These are phyloP conservation scores for Urostyla sp. DNA, from an alignment of 73 alveolate species.

Conservation along the genomic window DNA sequence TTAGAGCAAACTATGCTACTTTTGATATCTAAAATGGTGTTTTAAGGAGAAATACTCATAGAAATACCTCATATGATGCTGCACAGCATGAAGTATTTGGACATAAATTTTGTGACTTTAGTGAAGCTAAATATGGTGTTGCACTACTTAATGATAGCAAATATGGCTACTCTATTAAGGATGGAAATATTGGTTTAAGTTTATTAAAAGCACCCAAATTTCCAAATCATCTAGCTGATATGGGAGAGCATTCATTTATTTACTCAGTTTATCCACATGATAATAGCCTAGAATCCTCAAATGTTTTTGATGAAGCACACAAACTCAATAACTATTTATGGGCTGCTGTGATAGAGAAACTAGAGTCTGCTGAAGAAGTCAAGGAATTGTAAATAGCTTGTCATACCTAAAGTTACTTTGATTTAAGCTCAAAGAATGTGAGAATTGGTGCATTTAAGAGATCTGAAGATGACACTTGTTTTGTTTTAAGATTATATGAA, in stretches of 20 bases:
- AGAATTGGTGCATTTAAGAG: conserved; percentile 42
- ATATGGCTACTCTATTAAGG: conserved; percentile 56
- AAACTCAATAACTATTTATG: conserved; percentile 24
- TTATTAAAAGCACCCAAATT: conserved; percentile 53
- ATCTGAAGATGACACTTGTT: conserved; percentile 24
- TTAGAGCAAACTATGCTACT: conserved; percentile 53
- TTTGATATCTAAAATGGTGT: conserved; percentile 64
- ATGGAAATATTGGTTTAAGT: conserved; percentile 42
- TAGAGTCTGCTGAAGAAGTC: background rate
- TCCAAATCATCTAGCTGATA: conserved; percentile 70
- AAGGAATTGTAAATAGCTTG: background rate
- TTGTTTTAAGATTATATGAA: conserved; percentile 39
- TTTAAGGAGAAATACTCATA: conserved; percentile 56
- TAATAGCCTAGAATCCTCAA: conserved; percentile 17
- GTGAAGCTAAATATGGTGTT: conserved; percentile 61
- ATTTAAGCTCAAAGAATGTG: conserved; percentile 28
- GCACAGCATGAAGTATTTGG: conserved; percentile 66
- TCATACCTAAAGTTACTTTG: background rate
- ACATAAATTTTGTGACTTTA: conserved; percentile 61
- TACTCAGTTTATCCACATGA: conserved; percentile 36
- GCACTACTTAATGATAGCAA: conserved; percentile 34
- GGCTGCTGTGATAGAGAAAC: conserved; percentile 2
- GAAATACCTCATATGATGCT: conserved; percentile 63
- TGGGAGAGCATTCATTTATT: conserved; percentile 48
- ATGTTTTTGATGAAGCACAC: conserved; percentile 36